phyloP scores from a whole-genome alignment of 2,329 filamentous ascomycete genomes.

The Aureobasidium sp. region DNA sequence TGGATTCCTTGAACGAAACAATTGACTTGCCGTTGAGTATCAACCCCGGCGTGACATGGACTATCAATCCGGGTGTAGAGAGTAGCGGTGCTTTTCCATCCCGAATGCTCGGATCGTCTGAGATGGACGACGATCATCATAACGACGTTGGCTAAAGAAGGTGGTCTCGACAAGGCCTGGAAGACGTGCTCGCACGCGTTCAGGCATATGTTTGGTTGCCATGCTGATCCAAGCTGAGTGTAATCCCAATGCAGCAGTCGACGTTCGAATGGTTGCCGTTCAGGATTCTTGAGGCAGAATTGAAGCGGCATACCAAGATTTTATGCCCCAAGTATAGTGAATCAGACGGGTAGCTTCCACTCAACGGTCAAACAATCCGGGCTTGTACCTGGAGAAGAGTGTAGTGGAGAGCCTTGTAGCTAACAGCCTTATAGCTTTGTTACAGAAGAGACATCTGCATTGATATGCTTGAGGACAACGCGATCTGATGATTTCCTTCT shows the following conservation, averaged over 20 bases:
- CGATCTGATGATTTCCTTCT: too few species aligned
- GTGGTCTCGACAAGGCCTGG: conserved; percentile 2
- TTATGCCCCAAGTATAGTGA: not conserved
- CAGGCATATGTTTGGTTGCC: not conserved
- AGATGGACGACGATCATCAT: not conserved
- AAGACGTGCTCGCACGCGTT: not conserved
- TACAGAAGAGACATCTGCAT: not conserved
- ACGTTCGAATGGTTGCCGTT: conserved; percentile 7
- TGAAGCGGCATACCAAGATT: not conserved
- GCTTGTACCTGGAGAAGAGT: not conserved
- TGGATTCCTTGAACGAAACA: conserved; percentile 9
- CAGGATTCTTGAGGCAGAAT: not conserved
- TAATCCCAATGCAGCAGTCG: not conserved
- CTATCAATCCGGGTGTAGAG: conserved; percentile 3
- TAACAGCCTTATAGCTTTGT: not conserved
- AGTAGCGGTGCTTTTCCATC: not conserved
- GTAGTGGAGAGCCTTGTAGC: not conserved
- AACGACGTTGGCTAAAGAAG: not conserved
- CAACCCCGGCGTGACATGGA: not conserved
- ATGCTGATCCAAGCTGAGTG: not conserved
- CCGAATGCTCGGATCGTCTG: not conserved
- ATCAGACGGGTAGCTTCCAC: not conserved
- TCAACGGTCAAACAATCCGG: not conserved
- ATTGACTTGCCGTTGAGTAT: conserved; percentile 2
- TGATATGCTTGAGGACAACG: not conserved